Evolutionary conservation across 768 basidiomycete species (phyloP).

Genomic region (Leccinellum luteum): DNA sequence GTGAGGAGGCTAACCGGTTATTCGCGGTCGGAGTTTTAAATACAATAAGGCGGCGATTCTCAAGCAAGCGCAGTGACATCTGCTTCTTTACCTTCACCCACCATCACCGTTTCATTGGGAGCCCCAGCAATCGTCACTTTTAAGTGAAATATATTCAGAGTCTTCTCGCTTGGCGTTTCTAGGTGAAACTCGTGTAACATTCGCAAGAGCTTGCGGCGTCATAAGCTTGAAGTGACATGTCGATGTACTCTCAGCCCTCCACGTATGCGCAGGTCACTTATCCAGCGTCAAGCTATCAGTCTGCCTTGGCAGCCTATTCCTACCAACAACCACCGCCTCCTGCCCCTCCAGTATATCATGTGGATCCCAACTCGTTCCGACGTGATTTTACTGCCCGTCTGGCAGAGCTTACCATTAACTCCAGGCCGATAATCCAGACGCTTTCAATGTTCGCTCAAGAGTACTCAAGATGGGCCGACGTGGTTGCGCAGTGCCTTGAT

Average conservation of each 20-base stretch:
- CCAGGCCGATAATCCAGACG: slow-evolving; percentile 89
- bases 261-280: slow-evolving; percentile 10
- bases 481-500: slow-evolving; percentile 80
- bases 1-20: slow-evolving; percentile 18
- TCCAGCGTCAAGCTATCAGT: slow-evolving; percentile 45
- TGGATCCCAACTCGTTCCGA: slow-evolving; percentile 72
- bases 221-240: slow-evolving; percentile 50
- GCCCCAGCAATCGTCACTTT: slow-evolving; percentile 40
- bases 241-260: slow-evolving; percentile 60
- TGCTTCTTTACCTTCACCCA: slow-evolving; percentile 45
- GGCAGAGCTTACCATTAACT: slow-evolving; percentile 86
- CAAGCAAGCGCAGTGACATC: slow-evolving; percentile 18
- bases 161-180: slow-evolving; percentile 29
- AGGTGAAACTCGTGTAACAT: slow-evolving; percentile 35
- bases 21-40: slow-evolving; percentile 39
- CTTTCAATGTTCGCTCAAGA: slow-evolving; percentile 93
- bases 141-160: slow-evolving; percentile 48
- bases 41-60: slow-evolving; percentile 24
- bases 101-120: slow-evolving; percentile 42
- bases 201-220: slow-evolving; percentile 29
- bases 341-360: slow-evolving; percentile 41
- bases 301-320: slow-evolving; percentile 42
- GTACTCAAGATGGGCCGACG: slow-evolving; percentile 70
- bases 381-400: slow-evolving; percentile 76
- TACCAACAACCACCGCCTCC: slow-evolving; percentile 47